These are phyloP conservation scores for Cubamyces sp. DNA, from an alignment of 768 basidiomycete genomes.

Conservation along the genomic window DNA sequence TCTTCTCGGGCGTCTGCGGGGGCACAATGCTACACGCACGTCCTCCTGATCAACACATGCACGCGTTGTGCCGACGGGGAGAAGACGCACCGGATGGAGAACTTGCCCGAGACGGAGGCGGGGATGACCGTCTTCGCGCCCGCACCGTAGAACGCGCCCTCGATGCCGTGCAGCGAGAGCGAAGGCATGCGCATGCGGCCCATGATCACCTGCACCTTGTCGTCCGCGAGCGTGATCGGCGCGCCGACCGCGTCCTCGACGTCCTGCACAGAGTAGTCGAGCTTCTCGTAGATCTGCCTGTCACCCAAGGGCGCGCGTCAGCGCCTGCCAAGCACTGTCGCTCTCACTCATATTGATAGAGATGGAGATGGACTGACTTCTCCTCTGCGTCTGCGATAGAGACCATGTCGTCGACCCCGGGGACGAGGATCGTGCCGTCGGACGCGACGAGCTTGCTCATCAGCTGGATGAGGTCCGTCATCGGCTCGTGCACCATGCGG, in stretches of 20 bases:
- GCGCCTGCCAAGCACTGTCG: not conserved
- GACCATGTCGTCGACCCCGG: conserved; percentile 88
- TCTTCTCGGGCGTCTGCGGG: conserved; percentile 74
- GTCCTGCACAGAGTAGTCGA: conserved; percentile 76
- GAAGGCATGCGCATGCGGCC: conserved; percentile 91
- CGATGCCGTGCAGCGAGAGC: conserved; percentile 92
- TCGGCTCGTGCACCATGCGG: conserved; percentile 83
- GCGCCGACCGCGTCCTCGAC: conserved; percentile 79
- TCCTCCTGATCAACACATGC: not conserved
- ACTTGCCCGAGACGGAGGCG: conserved; percentile 86
- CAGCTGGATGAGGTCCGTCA: conserved; percentile 88
- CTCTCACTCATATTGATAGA: not conserved
- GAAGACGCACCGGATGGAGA: conserved; percentile 78
- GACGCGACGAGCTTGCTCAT: conserved; percentile 85
- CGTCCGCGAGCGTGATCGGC: conserved; percentile 68
- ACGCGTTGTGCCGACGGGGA: not conserved
- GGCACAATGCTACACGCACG: conserved; percentile 65
- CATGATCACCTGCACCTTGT: conserved; percentile 85
- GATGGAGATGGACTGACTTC: conserved; percentile 48
- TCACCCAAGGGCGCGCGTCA: not conserved
- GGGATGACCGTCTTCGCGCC: conserved; percentile 96
- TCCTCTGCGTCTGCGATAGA: conserved; percentile 73
- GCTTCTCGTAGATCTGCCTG: conserved; percentile 70
- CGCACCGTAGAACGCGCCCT: conserved; percentile 86
- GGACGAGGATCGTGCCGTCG: conserved; percentile 82